These are phyloP conservation scores for Diaporthe destruens DNA, from an alignment of 2,329 filamentous ascomycete species.

Conservation along the genomic window DNA sequence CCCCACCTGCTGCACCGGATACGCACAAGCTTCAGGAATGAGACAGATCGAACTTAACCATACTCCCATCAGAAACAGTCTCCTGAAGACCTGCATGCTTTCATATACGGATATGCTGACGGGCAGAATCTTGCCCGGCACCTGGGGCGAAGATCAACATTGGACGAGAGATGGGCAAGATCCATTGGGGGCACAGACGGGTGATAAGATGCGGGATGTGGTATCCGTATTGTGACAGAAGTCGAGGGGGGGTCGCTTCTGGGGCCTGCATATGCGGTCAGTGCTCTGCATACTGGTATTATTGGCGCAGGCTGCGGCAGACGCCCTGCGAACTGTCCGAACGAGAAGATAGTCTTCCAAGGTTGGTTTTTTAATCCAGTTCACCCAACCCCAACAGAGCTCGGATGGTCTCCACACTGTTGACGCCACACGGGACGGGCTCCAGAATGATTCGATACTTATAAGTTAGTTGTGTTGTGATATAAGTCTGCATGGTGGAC, in stretches of 20 bases:
- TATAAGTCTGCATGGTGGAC: slow-evolving; percentile 11
- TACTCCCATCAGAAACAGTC: neutral
- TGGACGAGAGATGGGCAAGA: slow-evolving; percentile 33
- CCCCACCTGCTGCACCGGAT: slow-evolving; percentile 2
- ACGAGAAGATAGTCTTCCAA: neutral
- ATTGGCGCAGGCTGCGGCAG: slow-evolving; percentile 23
- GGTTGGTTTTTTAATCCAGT: slow-evolving; percentile 6
- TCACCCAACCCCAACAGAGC: neutral
- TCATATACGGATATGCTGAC: neutral
- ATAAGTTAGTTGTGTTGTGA: slow-evolving; percentile 15
- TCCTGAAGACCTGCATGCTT: neutral
- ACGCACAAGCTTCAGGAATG: slow-evolving; percentile 11
- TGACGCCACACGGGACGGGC: slow-evolving; percentile 11
- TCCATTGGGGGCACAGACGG: slow-evolving; percentile 14
- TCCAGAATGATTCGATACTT: slow-evolving; percentile 25
- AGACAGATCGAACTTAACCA: slow-evolving; percentile 3
- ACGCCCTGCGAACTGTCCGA: slow-evolving; percentile 7
- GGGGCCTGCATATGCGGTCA: slow-evolving; percentile 27
- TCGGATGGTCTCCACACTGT: slow-evolving; percentile 25
- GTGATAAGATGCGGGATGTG: slow-evolving; percentile 7
- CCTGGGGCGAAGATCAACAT: slow-evolving; percentile 6
- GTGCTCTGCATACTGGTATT: slow-evolving; percentile 31
- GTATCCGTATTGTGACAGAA: slow-evolving; percentile 29
- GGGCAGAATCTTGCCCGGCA: neutral
- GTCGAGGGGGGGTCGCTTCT: slow-evolving; percentile 23